phyloP scores from a whole-genome alignment of 164 flowering plant genomes.

The Tinospora cordifolia region DNA sequence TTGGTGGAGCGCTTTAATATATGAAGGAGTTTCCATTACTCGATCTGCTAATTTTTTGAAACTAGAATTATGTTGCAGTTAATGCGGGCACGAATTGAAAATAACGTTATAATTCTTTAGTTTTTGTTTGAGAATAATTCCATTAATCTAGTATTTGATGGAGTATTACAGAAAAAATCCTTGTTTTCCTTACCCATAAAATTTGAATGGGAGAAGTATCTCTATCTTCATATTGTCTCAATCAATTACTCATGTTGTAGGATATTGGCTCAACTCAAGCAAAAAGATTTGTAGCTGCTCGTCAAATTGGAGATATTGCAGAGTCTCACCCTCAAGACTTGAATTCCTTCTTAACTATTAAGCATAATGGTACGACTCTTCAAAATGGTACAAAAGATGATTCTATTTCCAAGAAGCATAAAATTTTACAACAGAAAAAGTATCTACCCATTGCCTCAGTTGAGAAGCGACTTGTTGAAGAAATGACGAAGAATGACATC shows the following conservation, averaged over 20 bases:
- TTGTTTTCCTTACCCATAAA: constrained; percentile 9
- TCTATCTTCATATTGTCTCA: constrained; percentile 62
- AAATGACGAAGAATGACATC: too few species aligned
- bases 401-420: too few species aligned
- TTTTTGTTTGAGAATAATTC: too few species aligned
- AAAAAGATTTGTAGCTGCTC: constrained; percentile 86
- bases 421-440: too few species aligned
- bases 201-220: constrained; percentile 23
- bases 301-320: constrained; percentile 96
- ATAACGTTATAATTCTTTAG: too few species aligned
- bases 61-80: constrained; percentile 3
- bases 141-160: too few species aligned
- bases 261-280: constrained; percentile 96
- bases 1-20: too few species aligned
- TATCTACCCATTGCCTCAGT: too few species aligned
- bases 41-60: background rate
- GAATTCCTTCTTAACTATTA: constrained; percentile 55
- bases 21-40: background rate
- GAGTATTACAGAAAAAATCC: background rate
- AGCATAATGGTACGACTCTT: too few species aligned
- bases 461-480: too few species aligned
- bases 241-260: constrained; percentile 73
- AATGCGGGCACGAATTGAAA: too few species aligned
- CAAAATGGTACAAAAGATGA: too few species aligned
- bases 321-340: constrained; percentile 86